Percentiles rank a stretch among this genome's conserved stretches.
These are phyloP conservation scores for Fomitopsis schrenkii DNA, from an alignment of 1,284 basidiomycete genomes.

Conservation along the genomic window DNA sequence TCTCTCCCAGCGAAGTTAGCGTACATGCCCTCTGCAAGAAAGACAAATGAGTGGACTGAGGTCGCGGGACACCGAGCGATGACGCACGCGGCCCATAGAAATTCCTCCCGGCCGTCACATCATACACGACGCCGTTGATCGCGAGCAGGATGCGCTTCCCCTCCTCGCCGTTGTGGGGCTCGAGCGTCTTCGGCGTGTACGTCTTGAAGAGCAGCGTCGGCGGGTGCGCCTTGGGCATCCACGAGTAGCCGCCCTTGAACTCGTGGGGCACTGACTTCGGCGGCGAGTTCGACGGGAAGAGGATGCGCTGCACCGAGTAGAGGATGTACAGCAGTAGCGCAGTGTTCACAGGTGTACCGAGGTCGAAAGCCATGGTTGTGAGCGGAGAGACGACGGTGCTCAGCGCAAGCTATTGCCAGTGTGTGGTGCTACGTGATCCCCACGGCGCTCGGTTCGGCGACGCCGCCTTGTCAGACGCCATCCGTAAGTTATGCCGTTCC, in stretches of 20 bases:
- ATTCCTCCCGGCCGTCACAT: constrained; percentile 82
- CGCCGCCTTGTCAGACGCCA: too few relatives aligned
- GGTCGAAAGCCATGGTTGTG: constrained; percentile 33
- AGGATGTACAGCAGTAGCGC: constrained; percentile 74
- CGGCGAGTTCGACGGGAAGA: constrained; percentile 59
- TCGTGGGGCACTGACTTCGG: constrained; percentile 54
- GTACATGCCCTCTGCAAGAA: constrained; percentile 79
- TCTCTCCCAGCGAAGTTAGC: constrained; percentile 96
- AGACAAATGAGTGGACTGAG: background rate
- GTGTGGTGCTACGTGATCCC: too few relatives aligned
- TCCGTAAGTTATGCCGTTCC: too few relatives aligned
- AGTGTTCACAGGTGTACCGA: constrained; percentile 71
- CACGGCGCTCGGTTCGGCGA: too few relatives aligned
- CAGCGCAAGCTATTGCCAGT: too few relatives aligned
- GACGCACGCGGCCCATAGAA: constrained; percentile 88
- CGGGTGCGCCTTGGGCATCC: constrained; percentile 80
- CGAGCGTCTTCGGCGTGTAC: constrained; percentile 74
- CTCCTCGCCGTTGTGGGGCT: constrained; percentile 64
- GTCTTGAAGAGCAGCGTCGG: constrained; percentile 71
- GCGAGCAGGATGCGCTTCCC: constrained; percentile 78
- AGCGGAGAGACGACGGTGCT: too few relatives aligned
- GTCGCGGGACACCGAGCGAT: background rate
- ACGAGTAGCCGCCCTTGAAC: constrained; percentile 80
- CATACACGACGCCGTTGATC: constrained; percentile 87
- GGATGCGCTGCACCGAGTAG: constrained; percentile 69